Evolutionary conservation across 164 flowering plant species (phyloP).

Genomic region (Pachysandra terminalis): DNA sequence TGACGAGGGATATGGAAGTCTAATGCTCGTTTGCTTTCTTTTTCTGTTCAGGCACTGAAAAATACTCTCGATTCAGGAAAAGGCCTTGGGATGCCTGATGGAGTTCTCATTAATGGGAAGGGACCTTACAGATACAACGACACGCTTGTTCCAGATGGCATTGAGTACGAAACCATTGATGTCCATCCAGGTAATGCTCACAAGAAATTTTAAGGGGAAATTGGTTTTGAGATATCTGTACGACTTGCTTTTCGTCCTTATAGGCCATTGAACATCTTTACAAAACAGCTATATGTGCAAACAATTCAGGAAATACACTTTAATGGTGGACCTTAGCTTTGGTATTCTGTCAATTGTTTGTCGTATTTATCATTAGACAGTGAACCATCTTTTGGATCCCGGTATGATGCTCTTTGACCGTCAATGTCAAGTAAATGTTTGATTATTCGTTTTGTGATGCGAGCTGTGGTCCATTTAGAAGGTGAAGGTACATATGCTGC

Average conservation of each 20-base stretch:
- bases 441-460: too few relatives aligned
- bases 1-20: background rate
- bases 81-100: conserved; percentile 94
- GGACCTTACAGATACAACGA: conserved; percentile 86
- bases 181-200: conserved; percentile 69
- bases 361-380: too few relatives aligned
- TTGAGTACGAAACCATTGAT: conserved; percentile 66
- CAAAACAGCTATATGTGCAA: too few relatives aligned
- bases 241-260: background rate
- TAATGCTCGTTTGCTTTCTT: background rate
- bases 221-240: background rate
- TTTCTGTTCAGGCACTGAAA: conserved; percentile 58
- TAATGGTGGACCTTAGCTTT: too few relatives aligned
- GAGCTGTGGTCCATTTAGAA: too few relatives aligned
- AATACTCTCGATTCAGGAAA: conserved; percentile 67
- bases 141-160: conserved; percentile 83
- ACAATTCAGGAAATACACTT: too few relatives aligned
- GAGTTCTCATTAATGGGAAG: conserved; percentile 94
- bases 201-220: background rate
- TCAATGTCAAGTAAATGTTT: too few relatives aligned
- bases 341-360: too few relatives aligned
- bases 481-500: too few relatives aligned
- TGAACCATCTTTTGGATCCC: too few relatives aligned
- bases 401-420: too few relatives aligned
- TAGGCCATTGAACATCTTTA: background rate